Percentiles rank a stretch among this genome's conserved stretches.
These are phyloP conservation scores for Leucocoprinus leucothites DNA, from an alignment of 768 basidiomycete species.

Conservation along the genomic window DNA sequence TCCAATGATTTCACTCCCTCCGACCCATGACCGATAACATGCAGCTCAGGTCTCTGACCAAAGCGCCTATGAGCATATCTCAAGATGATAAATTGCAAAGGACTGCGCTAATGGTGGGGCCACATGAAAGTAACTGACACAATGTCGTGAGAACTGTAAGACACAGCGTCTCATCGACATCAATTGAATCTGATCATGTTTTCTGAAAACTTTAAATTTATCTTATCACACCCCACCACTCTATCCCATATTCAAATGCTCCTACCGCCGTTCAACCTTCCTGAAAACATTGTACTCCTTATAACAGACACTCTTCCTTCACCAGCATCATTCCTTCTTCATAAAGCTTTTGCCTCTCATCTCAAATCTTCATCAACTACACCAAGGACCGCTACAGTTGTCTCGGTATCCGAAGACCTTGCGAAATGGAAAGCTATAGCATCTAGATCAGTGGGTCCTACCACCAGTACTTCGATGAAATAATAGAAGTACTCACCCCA, in stretches of 20 bases:
- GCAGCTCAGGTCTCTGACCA: too few relatives aligned
- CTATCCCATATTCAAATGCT: not conserved
- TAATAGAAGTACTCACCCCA: not conserved
- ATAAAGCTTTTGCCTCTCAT: constrained; percentile 47
- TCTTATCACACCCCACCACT: not conserved
- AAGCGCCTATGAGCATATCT: too few relatives aligned
- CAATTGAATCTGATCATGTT: not conserved
- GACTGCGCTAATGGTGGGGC: too few relatives aligned
- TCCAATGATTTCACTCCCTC: too few relatives aligned
- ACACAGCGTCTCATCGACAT: too few relatives aligned
- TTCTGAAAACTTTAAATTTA: not conserved
- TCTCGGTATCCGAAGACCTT: constrained; percentile 57
- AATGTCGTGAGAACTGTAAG: too few relatives aligned
- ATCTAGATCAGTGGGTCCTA: constrained; percentile 55
- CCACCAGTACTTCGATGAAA: not conserved
- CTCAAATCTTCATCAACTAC: constrained; percentile 37
- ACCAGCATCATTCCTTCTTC: constrained; percentile 72
- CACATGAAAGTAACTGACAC: too few relatives aligned
- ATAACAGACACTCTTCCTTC: constrained; percentile 70
- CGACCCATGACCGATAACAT: too few relatives aligned
- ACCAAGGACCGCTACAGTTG: constrained; percentile 36
- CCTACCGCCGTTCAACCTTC: constrained; percentile 50
- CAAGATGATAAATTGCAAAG: too few relatives aligned
- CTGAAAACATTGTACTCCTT: constrained; percentile 50
- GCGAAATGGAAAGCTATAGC: constrained; percentile 62